A percentile compares a stretch with the other conserved stretches of the same genome.
Evolutionary conservation across 306 rosid species (phyloP).

Genomic region (Prunus armeniaca): DNA sequence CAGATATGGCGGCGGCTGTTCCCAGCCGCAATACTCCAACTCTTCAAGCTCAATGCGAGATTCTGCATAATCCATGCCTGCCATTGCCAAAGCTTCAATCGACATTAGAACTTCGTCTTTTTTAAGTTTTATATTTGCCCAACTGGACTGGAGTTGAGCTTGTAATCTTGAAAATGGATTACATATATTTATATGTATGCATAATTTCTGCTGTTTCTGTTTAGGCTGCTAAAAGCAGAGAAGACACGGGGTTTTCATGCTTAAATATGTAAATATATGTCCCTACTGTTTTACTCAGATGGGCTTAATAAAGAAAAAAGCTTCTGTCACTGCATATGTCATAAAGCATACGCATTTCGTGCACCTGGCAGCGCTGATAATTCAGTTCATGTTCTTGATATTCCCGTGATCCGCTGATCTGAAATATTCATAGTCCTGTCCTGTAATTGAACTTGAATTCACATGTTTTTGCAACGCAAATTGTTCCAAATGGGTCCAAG

Average conservation of each 20-base stretch:
- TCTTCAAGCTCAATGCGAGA: constrained; percentile 15
- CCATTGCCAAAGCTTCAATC: constrained; percentile 52
- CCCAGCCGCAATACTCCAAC: constrained; percentile 14
- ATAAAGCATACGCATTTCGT: background rate
- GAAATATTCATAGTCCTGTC: background rate
- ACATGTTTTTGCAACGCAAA: too few species aligned
- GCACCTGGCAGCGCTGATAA: background rate
- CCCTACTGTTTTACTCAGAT: too few species aligned
- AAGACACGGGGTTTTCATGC: background rate
- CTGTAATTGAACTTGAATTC: background rate
- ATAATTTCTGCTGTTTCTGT: background rate
- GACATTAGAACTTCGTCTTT: constrained; percentile 18
- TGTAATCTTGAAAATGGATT: background rate
- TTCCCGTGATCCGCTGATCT: background rate
- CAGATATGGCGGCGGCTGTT: constrained; percentile 16
- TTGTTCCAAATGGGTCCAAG: too few species aligned
- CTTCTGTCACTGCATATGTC: constrained; percentile 7
- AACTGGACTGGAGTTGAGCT: background rate
- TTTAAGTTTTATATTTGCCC: background rate
- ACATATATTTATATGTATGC: background rate
- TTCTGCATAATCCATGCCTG: constrained; percentile 34
- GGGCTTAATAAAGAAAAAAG: background rate
- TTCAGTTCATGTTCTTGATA: background rate
- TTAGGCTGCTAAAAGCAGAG: background rate
- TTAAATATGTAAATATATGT: background rate